phyloP scores from a whole-genome alignment of 2,329 filamentous ascomycete genomes.

The Sarocladium brachiariae region DNA sequence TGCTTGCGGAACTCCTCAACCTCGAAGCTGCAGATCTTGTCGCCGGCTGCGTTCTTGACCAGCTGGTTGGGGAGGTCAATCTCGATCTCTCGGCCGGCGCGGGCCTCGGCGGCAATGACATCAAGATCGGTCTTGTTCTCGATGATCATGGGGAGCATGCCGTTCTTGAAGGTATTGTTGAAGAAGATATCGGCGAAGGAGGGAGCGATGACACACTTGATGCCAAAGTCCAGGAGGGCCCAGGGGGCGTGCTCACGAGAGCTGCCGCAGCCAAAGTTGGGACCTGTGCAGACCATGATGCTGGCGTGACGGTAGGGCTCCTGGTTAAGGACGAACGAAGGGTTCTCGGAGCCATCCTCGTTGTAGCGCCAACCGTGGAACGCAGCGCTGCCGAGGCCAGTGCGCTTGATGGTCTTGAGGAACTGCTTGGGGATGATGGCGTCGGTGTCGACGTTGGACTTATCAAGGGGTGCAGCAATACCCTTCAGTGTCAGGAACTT shows the following conservation, averaged over 20 bases:
- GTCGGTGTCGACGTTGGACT: conserved; percentile 94
- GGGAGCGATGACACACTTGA: conserved; percentile 86
- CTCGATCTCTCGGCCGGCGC: conserved; percentile 76
- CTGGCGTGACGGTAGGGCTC: conserved; percentile 78
- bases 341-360: conserved; percentile 62
- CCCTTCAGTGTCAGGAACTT: conserved; percentile 82
- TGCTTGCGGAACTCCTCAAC: conserved; percentile 93
- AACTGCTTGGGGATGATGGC: conserved; percentile 99
- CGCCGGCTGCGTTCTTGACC: conserved; percentile 69
- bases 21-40: conserved; percentile 70
- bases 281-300: conserved; percentile 84
- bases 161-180: conserved; percentile 99
- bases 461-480: conserved; percentile 79
- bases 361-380: conserved; percentile 82
- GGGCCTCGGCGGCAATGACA: conserved; percentile 68
- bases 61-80: conserved; percentile 81
- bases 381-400: conserved; percentile 79
- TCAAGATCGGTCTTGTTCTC: conserved; percentile 59
- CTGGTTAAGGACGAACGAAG: conserved; percentile 83
- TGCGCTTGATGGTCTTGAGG: conserved; percentile 98
- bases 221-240: conserved; percentile 94
- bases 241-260: conserved; percentile 94
- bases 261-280: conserved; percentile 92
- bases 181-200: conserved; percentile 77
- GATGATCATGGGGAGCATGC: conserved; percentile 86